Evolutionary conservation across 148 eudicot species (phyloP).

Genomic region (Cornus kousa): DNA sequence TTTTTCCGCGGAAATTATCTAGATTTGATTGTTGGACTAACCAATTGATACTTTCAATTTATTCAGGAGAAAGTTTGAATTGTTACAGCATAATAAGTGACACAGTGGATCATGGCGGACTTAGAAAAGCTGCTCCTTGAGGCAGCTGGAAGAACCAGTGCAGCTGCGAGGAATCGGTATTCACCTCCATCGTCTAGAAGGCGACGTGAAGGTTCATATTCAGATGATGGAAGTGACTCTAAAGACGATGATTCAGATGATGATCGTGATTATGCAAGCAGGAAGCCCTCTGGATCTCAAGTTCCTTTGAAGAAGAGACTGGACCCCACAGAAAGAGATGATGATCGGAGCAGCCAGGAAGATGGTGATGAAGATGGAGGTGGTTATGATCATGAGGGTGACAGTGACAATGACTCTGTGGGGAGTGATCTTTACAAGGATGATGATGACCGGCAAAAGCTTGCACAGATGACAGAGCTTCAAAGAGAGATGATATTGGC

Average conservation of each 20-base stretch:
- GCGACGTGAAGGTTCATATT: slow-evolving; percentile 59
- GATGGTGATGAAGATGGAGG: slow-evolving; percentile 48
- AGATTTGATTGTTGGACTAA: not conserved
- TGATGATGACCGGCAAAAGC: slow-evolving; percentile 72
- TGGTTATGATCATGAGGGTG: slow-evolving; percentile 58
- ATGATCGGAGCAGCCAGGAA: slow-evolving; percentile 66
- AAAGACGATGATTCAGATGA: slow-evolving; percentile 87
- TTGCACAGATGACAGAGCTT: slow-evolving; percentile 79
- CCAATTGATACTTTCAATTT: not conserved
- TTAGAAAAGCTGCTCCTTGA: slow-evolving; percentile 85
- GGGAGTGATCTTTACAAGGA: slow-evolving; percentile 88
- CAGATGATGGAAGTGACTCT: slow-evolving; percentile 89
- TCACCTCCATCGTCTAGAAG: slow-evolving; percentile 75
- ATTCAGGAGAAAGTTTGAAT: not conserved
- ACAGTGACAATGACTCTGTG: slow-evolving; percentile 64
- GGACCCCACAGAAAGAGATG: slow-evolving; percentile 60
- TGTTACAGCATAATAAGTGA: not conserved
- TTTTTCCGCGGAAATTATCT: not conserved
- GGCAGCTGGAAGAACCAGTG: slow-evolving; percentile 94
- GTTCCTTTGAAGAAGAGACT: slow-evolving; percentile 88
- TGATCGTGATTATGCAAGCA: slow-evolving; percentile 60
- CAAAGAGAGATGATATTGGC: slow-evolving; percentile 82
- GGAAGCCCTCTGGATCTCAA: slow-evolving; percentile 74
- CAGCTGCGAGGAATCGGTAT: slow-evolving; percentile 64
- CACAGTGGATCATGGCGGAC: slow-evolving; percentile 57